Percentiles rank a stretch among this genome's conserved stretches.
Evolutionary conservation across 2,329 filamentous ascomycete species (phyloP).

Genomic region (Cladophialophora yegresii): DNA sequence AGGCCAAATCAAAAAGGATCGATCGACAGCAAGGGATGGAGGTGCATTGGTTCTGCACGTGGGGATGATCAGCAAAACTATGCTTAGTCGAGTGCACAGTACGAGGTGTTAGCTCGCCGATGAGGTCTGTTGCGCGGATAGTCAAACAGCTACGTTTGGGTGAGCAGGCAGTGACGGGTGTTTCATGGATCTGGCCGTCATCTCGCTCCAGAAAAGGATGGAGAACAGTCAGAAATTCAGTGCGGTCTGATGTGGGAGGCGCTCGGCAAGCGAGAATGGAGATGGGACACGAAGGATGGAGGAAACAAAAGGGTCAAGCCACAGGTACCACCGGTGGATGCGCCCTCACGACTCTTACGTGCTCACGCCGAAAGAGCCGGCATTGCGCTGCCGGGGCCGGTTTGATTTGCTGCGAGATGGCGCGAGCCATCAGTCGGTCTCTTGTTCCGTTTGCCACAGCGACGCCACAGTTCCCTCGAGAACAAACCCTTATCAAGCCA

Average conservation of each 20-base stretch:
- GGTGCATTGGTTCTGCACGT: conserved; percentile 15
- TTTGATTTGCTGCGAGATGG: not conserved
- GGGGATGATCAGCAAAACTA: conserved; percentile 19
- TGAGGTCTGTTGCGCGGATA: not conserved
- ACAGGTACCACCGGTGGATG: conserved; percentile 1
- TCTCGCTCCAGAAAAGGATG: conserved; percentile 10
- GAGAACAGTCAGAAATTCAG: conserved; percentile 8
- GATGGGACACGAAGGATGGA: not conserved
- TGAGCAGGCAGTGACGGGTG: conserved; percentile 8
- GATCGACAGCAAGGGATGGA: conserved; percentile 20
- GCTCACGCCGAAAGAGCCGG: not conserved
- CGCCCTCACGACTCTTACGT: not conserved
- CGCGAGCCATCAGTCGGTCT: not conserved
- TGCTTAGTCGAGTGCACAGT: not conserved
- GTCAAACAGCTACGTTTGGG: conserved; percentile 6
- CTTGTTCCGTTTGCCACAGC: conserved; percentile 2
- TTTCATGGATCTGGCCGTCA: conserved; percentile 8
- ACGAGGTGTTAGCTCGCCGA: not conserved
- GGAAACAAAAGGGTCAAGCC: conserved; percentile 12
- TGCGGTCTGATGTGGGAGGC: conserved; percentile 1
- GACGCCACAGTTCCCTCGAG: conserved; percentile 9
- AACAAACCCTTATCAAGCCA: not conserved
- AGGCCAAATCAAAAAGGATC: conserved; percentile 6
- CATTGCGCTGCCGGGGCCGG: not conserved
- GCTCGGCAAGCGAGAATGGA: conserved; percentile 13